phyloP scores from a whole-genome alignment of 768 basidiomycete species.

The Tephrocybe sp. region DNA sequence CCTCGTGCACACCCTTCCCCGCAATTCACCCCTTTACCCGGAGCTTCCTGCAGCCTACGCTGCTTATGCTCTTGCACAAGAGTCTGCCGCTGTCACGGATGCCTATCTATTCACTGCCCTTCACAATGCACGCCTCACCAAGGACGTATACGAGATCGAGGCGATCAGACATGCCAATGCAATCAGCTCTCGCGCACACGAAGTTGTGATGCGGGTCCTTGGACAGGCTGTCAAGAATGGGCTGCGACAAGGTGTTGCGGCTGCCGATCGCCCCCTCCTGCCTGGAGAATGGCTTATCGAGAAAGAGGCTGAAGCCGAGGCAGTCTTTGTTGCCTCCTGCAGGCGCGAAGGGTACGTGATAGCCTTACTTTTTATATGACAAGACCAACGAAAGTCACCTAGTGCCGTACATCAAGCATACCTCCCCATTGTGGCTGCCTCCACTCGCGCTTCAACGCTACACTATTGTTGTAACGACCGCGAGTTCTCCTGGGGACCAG shows the following conservation, averaged over 20 bases:
- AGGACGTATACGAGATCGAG: constrained; percentile 72
- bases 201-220: constrained; percentile 88
- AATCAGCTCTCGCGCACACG: constrained; percentile 89
- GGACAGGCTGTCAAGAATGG: constrained; percentile 68
- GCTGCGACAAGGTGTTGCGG: constrained; percentile 44
- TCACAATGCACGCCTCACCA: constrained; percentile 79
- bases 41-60: constrained; percentile 43
- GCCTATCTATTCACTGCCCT: constrained; percentile 73
- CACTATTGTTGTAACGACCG: constrained; percentile 95
- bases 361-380: not conserved
- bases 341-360: constrained; percentile 76
- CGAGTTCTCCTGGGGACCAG: constrained; percentile 83
- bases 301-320: constrained; percentile 93
- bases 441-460: constrained; percentile 82
- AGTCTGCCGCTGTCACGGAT: constrained; percentile 46
- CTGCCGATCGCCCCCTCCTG: constrained; percentile 51
- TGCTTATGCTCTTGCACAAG: constrained; percentile 31
- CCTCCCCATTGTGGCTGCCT: constrained; percentile 88
- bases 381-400: not conserved
- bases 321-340: constrained; percentile 89
- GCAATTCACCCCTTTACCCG: constrained; percentile 52
- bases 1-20: constrained; percentile 66
- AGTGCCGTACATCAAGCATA: constrained; percentile 90
- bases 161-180: constrained; percentile 78
- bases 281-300: constrained; percentile 88